phyloP scores from a whole-genome alignment of 306 rosid species.

The Pyrus betulifolia region DNA sequence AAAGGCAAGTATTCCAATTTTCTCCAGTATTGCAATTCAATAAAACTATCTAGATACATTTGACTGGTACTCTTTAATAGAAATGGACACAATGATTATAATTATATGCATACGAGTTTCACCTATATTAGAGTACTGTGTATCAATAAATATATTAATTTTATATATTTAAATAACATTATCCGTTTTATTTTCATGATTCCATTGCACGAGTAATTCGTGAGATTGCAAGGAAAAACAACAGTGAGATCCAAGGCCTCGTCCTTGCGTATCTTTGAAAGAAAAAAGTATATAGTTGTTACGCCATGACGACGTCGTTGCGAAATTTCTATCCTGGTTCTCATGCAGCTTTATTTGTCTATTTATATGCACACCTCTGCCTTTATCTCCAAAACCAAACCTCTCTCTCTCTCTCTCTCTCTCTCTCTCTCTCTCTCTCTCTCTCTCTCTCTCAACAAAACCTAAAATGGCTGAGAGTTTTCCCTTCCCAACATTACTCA shows the following conservation, averaged over 20 bases:
- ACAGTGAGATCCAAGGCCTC: slow-evolving; percentile 13
- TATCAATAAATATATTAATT: too few relatives aligned
- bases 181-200: neutral
- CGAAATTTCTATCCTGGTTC: slow-evolving; percentile 4
- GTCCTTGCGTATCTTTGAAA: slow-evolving; percentile 42
- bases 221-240: slow-evolving; percentile 10
- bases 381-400: slow-evolving; percentile 4
- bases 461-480: slow-evolving; percentile 27
- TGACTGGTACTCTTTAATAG: too few relatives aligned
- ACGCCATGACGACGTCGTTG: slow-evolving; percentile 26
- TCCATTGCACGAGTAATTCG: slow-evolving; percentile 10
- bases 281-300: neutral
- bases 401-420: neutral
- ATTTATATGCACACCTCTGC: neutral
- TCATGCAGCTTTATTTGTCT: slow-evolving; percentile 35
- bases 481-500: slow-evolving; percentile 15
- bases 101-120: too few relatives aligned
- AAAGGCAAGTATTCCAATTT: too few relatives aligned
- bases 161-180: too few relatives aligned
- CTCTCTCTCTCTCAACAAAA: slow-evolving; percentile 4
- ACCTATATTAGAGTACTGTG: too few relatives aligned
- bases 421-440: slow-evolving; percentile 6
- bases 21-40: too few relatives aligned
- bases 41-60: too few relatives aligned
- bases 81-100: too few relatives aligned